Evolutionary conservation across 1,284 basidiomycete genomes (phyloP), one percentile per base, ranked within the genome.

Genomic region (Cutaneotrichosporon arboriforme): DNA sequence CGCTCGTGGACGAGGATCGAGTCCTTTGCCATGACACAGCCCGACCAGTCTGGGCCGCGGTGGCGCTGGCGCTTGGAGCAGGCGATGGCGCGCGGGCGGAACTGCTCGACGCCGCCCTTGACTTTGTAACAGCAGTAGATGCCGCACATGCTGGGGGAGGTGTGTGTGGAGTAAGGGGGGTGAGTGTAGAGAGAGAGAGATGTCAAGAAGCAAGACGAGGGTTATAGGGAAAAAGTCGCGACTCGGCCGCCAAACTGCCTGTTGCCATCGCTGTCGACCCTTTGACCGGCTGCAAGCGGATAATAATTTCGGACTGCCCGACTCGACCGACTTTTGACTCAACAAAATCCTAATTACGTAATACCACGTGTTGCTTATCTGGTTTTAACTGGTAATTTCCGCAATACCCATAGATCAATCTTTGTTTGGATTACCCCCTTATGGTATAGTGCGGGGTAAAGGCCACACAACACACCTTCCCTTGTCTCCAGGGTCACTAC

Each of bases 41-140:
- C 92, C 26, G 90, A 92, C 92, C 92, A 97, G 77, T 97, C 92
- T 33, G 93, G 93, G 44, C 92, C 92, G 64, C 92, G 84, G 74
- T 96, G 92, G 56, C 93, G 82, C 63, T 90, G 84, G 64, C 83
- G 85, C 78, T 92, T 96, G 9, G 90, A 90, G 66, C 87, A 81
- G 8, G 89, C 86, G 60, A 96, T 85, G 65, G 85, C 86, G 58
- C 80, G 82, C 45, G 85, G 78, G 59, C 91, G 80, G 65, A 86
- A 85, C 15, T 77, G 73, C 43, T 80, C 68, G 46, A 90, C 84
- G 58, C 84, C 85, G 57, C 86, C 81, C 59, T 91, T 74, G 61
- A 85, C 83, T 71, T 92, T 89, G 51, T 84, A 84, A 59, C 86
- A 84, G 60, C 85, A 87, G 64, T 91, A 80, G 67, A 94, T 94